Conservation (phyloP, 306 rosid species). For the Cyamopsis tetragonoloba region DNA sequence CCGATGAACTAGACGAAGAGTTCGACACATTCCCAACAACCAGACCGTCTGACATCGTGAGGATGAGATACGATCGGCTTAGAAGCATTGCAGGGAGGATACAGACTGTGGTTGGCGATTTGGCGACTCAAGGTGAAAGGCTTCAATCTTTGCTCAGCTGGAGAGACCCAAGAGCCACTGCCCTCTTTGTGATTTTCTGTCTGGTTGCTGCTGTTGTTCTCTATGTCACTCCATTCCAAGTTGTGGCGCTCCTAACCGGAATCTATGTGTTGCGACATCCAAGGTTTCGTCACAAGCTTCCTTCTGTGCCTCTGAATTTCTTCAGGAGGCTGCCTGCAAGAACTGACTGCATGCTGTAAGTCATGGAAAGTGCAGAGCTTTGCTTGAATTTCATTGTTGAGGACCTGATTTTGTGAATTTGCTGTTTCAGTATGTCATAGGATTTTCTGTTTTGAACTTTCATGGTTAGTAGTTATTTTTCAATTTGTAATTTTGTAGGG, state of each 20-base stretch:
- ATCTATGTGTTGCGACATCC: conserved; percentile 91
- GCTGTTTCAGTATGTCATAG: conserved; percentile 41
- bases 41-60: conserved; percentile 67
- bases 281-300: conserved; percentile 95
- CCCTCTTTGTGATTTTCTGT: conserved; percentile 88
- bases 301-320: conserved; percentile 92
- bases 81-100: conserved; percentile 93
- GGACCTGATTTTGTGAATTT: conserved; percentile 40
- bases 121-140: conserved; percentile 98
- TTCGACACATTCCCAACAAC: conserved; percentile 90
- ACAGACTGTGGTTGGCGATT: conserved; percentile 92
- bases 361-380: conserved; percentile 29
- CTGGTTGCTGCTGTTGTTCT: conserved; percentile 84
- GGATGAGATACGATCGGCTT: conserved; percentile 91
- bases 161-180: conserved; percentile 97
- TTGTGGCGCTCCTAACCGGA: conserved; percentile 84
- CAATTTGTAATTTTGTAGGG: conserved; percentile 60
- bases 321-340: conserved; percentile 96
- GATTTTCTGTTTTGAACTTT: conserved; percentile 34
- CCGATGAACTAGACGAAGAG: conserved; percentile 92
- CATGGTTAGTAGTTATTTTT: conserved; percentile 30
- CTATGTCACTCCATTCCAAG: conserved; percentile 91
- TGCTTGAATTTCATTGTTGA: conserved; percentile 28
- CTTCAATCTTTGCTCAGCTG: conserved; percentile 95
- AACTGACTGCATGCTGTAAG: conserved; percentile 95